Conservation (phyloP, 768 basidiomycete genomes). For the Lentinula sp. region DNA sequence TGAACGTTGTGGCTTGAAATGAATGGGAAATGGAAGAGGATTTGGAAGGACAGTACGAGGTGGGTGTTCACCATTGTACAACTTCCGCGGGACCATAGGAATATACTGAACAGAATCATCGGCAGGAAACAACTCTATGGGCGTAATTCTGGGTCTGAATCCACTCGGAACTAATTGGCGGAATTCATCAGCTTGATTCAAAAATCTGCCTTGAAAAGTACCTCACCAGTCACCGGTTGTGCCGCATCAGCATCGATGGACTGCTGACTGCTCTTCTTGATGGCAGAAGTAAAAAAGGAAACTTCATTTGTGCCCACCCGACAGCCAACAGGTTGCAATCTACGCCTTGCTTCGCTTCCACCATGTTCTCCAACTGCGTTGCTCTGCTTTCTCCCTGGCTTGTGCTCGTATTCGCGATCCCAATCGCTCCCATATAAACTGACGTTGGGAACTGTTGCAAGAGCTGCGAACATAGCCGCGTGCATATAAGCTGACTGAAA, state of each 20-base stretch:
- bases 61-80: conserved; percentile 12
- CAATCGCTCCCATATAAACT: not conserved
- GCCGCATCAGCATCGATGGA: not conserved
- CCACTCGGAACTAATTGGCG: conserved; percentile 5
- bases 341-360: conserved; percentile 3
- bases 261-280: not conserved
- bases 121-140: conserved; percentile 7
- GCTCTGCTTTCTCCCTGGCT: conserved; percentile 8
- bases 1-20: conserved; percentile 33
- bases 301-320: conserved; percentile 40
- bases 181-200: not conserved
- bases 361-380: conserved; percentile 1
- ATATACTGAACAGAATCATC: conserved; percentile 31
- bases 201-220: not conserved
- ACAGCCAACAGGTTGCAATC: conserved; percentile 32
- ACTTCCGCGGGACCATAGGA: conserved; percentile 29
- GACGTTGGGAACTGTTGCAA: conserved; percentile 19
- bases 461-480: conserved; percentile 44
- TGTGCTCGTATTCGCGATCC: conserved; percentile 2
- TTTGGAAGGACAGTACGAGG: conserved; percentile 22
- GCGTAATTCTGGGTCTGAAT: conserved; percentile 1
- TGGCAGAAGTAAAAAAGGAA: conserved; percentile 28
- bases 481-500: conserved; percentile 55
- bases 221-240: conserved; percentile 1
- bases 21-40: conserved; percentile 24